Conservation (phyloP, 1,284 basidiomycete genomes). For the Microbotryum scabiosae region DNA sequence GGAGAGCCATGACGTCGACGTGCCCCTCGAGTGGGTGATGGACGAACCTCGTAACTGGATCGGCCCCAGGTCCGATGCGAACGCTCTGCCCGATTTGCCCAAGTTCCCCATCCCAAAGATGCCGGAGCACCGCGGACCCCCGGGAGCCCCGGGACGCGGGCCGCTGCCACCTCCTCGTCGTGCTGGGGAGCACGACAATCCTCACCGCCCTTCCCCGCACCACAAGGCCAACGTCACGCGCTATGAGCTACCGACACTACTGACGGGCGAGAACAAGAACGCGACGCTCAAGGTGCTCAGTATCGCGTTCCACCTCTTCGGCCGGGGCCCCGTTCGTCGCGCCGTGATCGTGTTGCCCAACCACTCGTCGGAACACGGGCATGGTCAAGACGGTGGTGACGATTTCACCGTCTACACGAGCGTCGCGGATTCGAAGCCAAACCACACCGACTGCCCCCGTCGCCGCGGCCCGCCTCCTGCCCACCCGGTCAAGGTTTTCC, state of each 20-base stretch:
- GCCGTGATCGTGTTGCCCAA: conserved; percentile 23
- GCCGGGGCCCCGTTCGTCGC: conserved; percentile 28
- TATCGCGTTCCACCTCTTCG: conserved; percentile 29
- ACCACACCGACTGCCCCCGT: conserved; percentile 5
- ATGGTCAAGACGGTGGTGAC: neutral
- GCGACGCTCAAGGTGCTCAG: conserved; percentile 33
- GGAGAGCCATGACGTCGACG: conserved; percentile 8
- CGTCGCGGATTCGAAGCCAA: conserved; percentile 5
- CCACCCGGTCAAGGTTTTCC: conserved; percentile 20
- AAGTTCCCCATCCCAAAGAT: neutral
- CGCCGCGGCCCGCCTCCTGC: neutral
- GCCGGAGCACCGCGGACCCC: neutral
- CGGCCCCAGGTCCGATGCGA: neutral
- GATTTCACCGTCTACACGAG: neutral
- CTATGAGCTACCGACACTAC: conserved; percentile 33
- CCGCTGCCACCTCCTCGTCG: conserved; percentile 2
- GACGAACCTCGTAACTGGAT: neutral
- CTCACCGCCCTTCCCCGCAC: neutral
- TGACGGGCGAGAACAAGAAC: conserved; percentile 27
- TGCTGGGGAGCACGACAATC: neutral
- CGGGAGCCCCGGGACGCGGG: conserved; percentile 9
- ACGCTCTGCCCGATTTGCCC: neutral
- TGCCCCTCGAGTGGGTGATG: conserved; percentile 8
- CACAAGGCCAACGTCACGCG: conserved; percentile 29
- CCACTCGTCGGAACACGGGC: neutral